Base-by-base conservation (phyloP, 805 yeast species). In the Lipomyces spencermartinsiae region DNA sequence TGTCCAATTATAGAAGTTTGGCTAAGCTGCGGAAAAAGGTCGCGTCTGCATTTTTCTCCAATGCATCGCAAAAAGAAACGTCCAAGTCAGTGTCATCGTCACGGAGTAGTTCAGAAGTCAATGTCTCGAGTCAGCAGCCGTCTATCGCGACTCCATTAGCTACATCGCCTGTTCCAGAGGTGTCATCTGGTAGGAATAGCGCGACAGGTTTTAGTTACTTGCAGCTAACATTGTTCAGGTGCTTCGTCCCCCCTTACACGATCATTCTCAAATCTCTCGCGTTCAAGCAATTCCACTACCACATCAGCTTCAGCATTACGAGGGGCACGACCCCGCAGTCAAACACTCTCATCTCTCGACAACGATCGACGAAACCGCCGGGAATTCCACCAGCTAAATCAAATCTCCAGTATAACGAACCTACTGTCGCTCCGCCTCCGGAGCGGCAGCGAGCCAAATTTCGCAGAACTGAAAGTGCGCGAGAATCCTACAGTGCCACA, bases 381-480 rank as follows among this genome's bases (percentile, higher is more conserved):
- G 22, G 65, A 64, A 9, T 16, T 58, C 2, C 59, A 61, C 4
- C 59, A 43, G 4, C 58, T 64, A 31, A 54, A 49, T 16, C 68
- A 63, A n/a, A 16, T 63, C 12, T 16, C 68, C 22, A 59, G 63
- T 6, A 57, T 69, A 34, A 59, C 69, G 14, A 65, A 33, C 33
- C 29, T 68, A 6, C 58, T 68, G 8, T 65, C 71, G 19, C 58
- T 66, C 54, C 57, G 63, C 9, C 58, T 67, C 7, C 65, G 72
- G n/a, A 55, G 59, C 34, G 71, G 68, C 34, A 64, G 68, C 35
- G 72, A 69, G 58, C 71, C 68, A 12, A 69, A 61, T 57, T 63
- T 64, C 43, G 56, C 68, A n/a, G 68, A 61, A 6, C 35, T 64
- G 33, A 60, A 61, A 19, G 34, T 16, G 56, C n/a, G 58, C 6